phyloP scores from a whole-genome alignment of 805 yeast genomes.

The Candida saitoana region DNA sequence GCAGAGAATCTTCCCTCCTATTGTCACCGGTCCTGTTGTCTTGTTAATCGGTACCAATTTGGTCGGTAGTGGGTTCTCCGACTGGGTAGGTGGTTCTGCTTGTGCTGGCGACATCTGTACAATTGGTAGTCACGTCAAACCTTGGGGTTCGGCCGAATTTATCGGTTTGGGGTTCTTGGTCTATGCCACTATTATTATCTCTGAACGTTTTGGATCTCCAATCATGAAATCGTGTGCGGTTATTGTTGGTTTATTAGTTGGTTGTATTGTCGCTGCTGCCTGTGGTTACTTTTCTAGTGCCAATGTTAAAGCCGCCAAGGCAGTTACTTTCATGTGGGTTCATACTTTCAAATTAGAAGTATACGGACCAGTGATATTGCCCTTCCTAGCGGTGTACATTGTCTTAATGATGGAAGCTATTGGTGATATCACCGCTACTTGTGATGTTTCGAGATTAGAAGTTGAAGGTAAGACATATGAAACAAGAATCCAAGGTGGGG shows the following conservation, averaged over 20 bases:
- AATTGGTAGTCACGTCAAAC: constrained; percentile 36
- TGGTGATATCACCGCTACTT: constrained; percentile 92
- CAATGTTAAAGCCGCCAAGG: constrained; percentile 67
- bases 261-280: constrained; percentile 91
- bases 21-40: constrained; percentile 93
- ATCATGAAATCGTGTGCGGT: constrained; percentile 94
- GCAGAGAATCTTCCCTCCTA: constrained; percentile 77
- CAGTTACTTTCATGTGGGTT: constrained; percentile 82
- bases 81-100: constrained; percentile 86
- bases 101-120: constrained; percentile 40
- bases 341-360: constrained; percentile 72
- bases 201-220: constrained; percentile 90
- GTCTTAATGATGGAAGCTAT: constrained; percentile 89
- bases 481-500: constrained; percentile 88
- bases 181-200: constrained; percentile 63
- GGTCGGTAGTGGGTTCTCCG: constrained; percentile 68
- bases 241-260: constrained; percentile 75
- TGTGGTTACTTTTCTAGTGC: constrained; percentile 69
- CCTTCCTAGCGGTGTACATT: constrained; percentile 77
- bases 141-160: constrained; percentile 85
- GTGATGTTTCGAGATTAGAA: constrained; percentile 82
- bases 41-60: constrained; percentile 73
- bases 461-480: constrained; percentile 81
- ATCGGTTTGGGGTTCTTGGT: constrained; percentile 86
- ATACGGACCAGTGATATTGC: constrained; percentile 83